Percentiles rank a stretch among this genome's conserved stretches.
phyloP scores from a whole-genome alignment of 2,329 filamentous ascomycete genomes.

The Rhynchosporium agropyri region DNA sequence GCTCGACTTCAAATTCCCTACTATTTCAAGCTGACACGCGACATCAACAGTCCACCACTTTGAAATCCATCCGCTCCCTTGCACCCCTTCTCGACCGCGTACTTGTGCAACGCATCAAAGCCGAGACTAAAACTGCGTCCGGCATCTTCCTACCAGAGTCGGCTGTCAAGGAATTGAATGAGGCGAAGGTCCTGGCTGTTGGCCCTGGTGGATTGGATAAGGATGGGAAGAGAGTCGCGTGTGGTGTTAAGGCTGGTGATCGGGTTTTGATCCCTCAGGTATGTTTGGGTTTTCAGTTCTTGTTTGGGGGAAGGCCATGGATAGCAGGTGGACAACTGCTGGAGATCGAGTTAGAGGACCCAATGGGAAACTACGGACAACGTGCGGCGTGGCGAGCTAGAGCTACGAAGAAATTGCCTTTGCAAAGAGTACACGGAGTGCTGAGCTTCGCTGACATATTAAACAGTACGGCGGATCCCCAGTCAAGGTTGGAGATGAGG shows the following conservation, averaged over 20 bases:
- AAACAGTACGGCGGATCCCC: constrained; percentile 85
- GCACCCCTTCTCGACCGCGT: constrained; percentile 96
- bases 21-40: not conserved
- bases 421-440: not conserved
- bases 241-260: constrained; percentile 83
- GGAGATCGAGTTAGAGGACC: not conserved
- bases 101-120: constrained; percentile 96
- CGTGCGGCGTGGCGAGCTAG: not conserved
- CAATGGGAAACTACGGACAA: not conserved
- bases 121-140: constrained; percentile 91
- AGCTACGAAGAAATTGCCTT: not conserved
- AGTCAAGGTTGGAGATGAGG: constrained; percentile 96
- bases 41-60: constrained; percentile 62
- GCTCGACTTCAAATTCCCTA: no score
- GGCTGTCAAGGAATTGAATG: constrained; percentile 96
- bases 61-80: constrained; percentile 95
- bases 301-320: not conserved
- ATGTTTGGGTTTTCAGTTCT: constrained; percentile 44
- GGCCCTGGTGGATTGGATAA: constrained; percentile 86
- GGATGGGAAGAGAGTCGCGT: constrained; percentile 83
- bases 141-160: constrained; percentile 98
- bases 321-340: no score
- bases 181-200: constrained; percentile 94
- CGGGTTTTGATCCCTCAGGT: constrained; percentile 95
- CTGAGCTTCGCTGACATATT: constrained; percentile 2